phyloP scores from a whole-genome alignment of 441 rosid genomes.

The Syzygium malaccense region DNA sequence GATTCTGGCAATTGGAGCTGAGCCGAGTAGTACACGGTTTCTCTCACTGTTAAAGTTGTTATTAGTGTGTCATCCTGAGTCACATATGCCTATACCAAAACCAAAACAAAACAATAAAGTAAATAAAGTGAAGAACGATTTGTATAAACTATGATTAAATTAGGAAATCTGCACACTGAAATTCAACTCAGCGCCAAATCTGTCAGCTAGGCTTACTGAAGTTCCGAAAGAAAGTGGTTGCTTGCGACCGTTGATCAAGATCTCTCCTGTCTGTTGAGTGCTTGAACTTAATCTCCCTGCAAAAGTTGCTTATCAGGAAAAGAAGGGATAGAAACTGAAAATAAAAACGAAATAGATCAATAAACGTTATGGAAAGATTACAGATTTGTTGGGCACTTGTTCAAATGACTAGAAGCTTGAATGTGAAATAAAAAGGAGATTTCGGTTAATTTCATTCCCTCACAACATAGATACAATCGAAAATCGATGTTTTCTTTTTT shows the following conservation, averaged over 20 bases:
- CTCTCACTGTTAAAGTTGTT: conserved; percentile 33
- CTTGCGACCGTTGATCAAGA: conserved; percentile 39
- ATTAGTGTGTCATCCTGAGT: conserved; percentile 48
- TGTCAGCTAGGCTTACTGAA: conserved; percentile 20
- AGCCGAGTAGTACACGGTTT: conserved; percentile 45
- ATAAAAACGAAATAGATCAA: background rate
- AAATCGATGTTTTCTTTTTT: background rate
- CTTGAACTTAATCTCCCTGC: conserved; percentile 35
- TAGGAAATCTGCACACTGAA: background rate
- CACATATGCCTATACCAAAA: conserved; percentile 36
- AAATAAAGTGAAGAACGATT: background rate
- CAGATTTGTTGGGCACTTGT: background rate
- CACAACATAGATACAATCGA: background rate
- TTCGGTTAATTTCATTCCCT: too few relatives aligned
- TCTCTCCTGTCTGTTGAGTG: conserved; percentile 32
- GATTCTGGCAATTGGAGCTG: conserved; percentile 42
- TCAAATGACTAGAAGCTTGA: too few relatives aligned
- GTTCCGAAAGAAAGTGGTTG: conserved; percentile 48
- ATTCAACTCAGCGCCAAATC: background rate
- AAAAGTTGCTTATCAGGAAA: background rate
- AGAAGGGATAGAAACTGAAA: background rate
- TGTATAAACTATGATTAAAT: background rate
- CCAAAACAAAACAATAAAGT: background rate
- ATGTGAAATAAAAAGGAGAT: too few relatives aligned
- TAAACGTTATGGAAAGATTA: background rate